These are phyloP conservation scores for Suillus luteus DNA, from an alignment of 768 basidiomycete species.

Conservation along the genomic window DNA sequence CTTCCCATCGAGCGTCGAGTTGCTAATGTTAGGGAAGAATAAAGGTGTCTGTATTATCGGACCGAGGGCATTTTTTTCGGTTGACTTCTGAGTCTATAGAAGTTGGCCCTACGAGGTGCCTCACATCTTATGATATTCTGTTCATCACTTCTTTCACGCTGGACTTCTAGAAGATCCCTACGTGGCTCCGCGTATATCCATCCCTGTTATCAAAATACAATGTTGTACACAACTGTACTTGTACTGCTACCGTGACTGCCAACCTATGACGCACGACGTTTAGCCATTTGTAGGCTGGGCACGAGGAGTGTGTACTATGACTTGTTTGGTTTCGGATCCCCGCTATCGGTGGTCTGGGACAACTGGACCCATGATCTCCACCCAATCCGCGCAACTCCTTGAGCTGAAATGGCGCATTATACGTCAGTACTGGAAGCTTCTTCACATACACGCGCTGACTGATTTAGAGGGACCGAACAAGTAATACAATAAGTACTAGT, in stretches of 20 bases:
- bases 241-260: neutral
- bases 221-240: too few species aligned
- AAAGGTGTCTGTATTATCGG: constrained; percentile 13
- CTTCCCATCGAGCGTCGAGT: constrained; percentile 47
- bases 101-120: constrained; percentile 66
- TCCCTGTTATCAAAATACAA: neutral
- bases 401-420: neutral
- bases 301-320: neutral
- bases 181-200: neutral
- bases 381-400: neutral
- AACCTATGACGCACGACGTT: neutral
- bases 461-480: neutral
- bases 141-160: neutral
- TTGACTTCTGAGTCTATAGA: constrained; percentile 38
- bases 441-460: neutral
- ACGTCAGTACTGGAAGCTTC: neutral
- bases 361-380: neutral
- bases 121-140: constrained; percentile 36
- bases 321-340: neutral
- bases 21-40: constrained; percentile 55
- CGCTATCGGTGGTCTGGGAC: neutral
- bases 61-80: constrained; percentile 58
- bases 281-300: too few species aligned
- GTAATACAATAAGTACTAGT: neutral
- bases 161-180: neutral